phyloP scores from a whole-genome alignment of 495 filamentous ascomycete species.

The Talaromyces nanjingensis region DNA sequence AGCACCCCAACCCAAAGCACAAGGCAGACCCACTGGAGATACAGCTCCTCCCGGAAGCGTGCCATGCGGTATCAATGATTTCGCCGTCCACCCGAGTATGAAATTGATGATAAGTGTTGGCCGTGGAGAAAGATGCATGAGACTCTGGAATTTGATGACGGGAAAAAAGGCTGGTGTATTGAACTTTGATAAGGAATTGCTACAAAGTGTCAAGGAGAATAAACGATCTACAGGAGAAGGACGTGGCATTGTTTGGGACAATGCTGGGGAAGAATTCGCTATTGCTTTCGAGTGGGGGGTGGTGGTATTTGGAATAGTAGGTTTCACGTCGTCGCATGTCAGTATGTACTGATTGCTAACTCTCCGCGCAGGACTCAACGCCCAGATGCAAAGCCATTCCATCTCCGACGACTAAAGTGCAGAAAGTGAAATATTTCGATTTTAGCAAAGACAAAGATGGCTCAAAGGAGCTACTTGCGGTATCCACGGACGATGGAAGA shows the following conservation, averaged over 20 bases:
- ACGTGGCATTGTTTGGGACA: conserved; percentile 75
- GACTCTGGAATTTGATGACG: conserved; percentile 94
- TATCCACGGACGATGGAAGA: conserved; percentile 90
- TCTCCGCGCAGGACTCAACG: conserved; percentile 54
- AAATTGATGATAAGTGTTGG: conserved; percentile 92
- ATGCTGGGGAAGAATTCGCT: conserved; percentile 68
- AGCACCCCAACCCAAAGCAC: conserved; percentile 74
- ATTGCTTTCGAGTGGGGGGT: conserved; percentile 84
- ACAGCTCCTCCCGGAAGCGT: conserved; percentile 75
- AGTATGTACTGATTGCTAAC: conserved; percentile 13
- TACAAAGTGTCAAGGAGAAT: conserved; percentile 68
- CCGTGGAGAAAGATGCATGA: conserved; percentile 81
- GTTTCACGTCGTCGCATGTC: conserved; percentile 13
- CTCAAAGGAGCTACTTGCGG: conserved; percentile 51
- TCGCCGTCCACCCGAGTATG: conserved; percentile 91
- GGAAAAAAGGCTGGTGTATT: conserved; percentile 91
- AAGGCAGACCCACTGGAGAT: conserved; percentile 81
- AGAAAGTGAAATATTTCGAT: conserved; percentile 67
- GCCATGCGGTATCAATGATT: conserved; percentile 89
- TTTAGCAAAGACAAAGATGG: conserved; percentile 32
- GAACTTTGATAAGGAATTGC: conserved; percentile 64
- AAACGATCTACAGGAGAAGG: conserved; percentile 75
- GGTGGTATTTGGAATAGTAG: conserved; percentile 73
- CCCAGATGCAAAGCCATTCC: conserved; percentile 66
- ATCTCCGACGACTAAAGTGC: conserved; percentile 68